Evolutionary conservation across 495 filamentous ascomycete species (phyloP).

Genomic region (Evernia prunastri): DNA sequence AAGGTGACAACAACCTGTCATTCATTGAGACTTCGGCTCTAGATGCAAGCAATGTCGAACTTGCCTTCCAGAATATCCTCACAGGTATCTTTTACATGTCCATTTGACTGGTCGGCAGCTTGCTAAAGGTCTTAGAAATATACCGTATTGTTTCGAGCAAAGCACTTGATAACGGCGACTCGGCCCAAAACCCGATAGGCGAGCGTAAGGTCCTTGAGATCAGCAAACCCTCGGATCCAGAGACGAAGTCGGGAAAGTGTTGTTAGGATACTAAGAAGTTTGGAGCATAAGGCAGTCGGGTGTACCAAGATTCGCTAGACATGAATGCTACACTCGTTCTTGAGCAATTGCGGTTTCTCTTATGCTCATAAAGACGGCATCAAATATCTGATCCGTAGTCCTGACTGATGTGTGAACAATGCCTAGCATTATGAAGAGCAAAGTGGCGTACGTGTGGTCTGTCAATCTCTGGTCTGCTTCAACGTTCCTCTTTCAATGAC

Average conservation of each 20-base stretch:
- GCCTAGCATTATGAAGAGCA: background rate
- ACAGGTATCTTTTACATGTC: constrained; percentile 60
- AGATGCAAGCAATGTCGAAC: constrained; percentile 98
- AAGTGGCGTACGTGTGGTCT: background rate
- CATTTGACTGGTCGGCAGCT: background rate
- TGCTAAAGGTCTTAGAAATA: constrained; percentile 61
- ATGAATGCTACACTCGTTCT: background rate
- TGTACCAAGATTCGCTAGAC: background rate
- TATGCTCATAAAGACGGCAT: background rate
- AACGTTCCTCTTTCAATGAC: background rate
- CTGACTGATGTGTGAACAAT: background rate
- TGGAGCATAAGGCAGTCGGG: background rate
- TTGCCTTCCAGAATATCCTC: constrained; percentile 98
- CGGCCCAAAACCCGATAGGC: constrained; percentile 59
- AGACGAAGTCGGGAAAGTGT: constrained; percentile 77
- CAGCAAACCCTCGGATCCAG: constrained; percentile 68
- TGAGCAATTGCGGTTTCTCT: background rate
- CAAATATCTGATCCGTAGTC: background rate
- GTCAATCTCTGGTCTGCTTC: background rate
- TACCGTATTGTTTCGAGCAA: constrained; percentile 99
- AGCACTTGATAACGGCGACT: constrained; percentile 80
- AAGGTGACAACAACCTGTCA: constrained; percentile 89
- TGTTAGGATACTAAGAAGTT: constrained; percentile 52
- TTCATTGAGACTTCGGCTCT: constrained; percentile 99
- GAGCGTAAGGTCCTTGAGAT: constrained; percentile 72